Percentiles rank a stretch among this genome's conserved stretches.
These are phyloP conservation scores for Penicillium flavigenum DNA, from an alignment of 495 filamentous ascomycete genomes.

Conservation along the genomic window DNA sequence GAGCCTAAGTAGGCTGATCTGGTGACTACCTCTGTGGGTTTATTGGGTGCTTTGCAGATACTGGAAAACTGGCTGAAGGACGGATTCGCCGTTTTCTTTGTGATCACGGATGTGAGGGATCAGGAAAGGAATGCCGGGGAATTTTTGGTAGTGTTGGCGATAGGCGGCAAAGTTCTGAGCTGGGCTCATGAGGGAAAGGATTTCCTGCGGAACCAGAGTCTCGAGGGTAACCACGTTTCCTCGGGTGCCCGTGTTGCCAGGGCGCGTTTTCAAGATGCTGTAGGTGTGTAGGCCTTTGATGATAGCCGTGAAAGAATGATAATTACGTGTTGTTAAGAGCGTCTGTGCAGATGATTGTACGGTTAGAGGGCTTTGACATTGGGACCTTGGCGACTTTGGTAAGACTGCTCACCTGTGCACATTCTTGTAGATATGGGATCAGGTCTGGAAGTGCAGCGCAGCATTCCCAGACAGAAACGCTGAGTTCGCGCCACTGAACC, in stretches of 20 bases:
- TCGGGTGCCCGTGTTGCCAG: slow-evolving; percentile 14
- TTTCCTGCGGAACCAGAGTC: slow-evolving; percentile 26
- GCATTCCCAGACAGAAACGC: slow-evolving; percentile 42
- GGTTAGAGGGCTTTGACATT: slow-evolving; percentile 10
- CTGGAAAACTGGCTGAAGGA: slow-evolving; percentile 35
- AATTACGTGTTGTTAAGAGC: slow-evolving; percentile 30
- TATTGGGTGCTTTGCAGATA: slow-evolving; percentile 22
- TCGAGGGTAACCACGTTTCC: slow-evolving; percentile 24
- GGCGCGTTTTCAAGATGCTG: slow-evolving; percentile 27
- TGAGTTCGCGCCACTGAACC: slow-evolving; percentile 33
- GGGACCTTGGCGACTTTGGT: neutral
- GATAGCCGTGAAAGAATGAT: slow-evolving; percentile 41
- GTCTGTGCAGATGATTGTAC: slow-evolving; percentile 17
- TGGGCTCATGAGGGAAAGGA: slow-evolving; percentile 29
- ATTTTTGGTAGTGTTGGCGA: slow-evolving; percentile 32
- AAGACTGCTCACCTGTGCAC: slow-evolving; percentile 30
- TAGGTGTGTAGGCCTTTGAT: slow-evolving; percentile 38
- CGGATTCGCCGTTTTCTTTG: slow-evolving; percentile 31
- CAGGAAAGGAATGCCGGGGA: slow-evolving; percentile 44
- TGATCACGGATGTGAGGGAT: slow-evolving; percentile 41
- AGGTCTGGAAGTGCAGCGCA: slow-evolving; percentile 40
- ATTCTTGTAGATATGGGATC: slow-evolving; percentile 36
- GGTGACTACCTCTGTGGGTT: neutral
- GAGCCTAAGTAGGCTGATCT: neutral
- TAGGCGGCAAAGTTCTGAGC: slow-evolving; percentile 38